Conservation (phyloP, 2,329 filamentous ascomycete species). For the Microcyclospora pomicola region DNA sequence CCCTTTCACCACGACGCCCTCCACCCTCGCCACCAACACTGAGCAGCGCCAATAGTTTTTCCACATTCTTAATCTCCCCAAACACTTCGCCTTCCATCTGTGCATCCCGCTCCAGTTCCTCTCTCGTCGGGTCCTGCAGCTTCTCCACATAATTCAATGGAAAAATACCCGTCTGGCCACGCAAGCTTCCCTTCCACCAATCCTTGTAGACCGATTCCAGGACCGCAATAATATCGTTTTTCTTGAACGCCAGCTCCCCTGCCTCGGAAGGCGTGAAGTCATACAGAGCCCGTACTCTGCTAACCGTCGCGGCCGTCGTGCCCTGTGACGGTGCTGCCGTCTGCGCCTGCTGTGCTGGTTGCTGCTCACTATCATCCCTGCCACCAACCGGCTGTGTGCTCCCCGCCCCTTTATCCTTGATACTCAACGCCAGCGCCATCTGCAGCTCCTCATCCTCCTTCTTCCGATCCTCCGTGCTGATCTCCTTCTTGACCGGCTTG, state of each 20-base stretch:
- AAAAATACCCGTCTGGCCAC: conserved; percentile 94
- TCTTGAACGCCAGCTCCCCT: conserved; percentile 89
- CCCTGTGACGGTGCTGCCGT: conserved; percentile 39
- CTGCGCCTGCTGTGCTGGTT: conserved; percentile 20
- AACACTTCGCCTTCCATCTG: conserved; percentile 83
- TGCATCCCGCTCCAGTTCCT: conserved; percentile 87
- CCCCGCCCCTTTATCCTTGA: conserved; percentile 61
- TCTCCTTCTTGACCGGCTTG: conserved; percentile 81
- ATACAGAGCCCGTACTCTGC: conserved; percentile 80
- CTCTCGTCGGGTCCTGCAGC: conserved; percentile 80
- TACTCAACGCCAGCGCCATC: conserved; percentile 82
- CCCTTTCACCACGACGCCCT: conserved; percentile 56
- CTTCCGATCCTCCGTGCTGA: conserved; percentile 77
- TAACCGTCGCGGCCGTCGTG: conserved; percentile 91
- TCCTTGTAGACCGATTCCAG: conserved; percentile 97
- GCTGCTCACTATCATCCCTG: conserved; percentile 10
- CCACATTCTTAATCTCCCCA: conserved; percentile 62
- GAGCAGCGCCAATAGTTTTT: conserved; percentile 72
- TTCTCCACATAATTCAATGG: conserved; percentile 98
- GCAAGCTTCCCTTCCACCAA: conserved; percentile 95
- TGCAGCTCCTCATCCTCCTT: conserved; percentile 97
- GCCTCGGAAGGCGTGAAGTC: conserved; percentile 91
- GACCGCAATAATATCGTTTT: conserved; percentile 93
- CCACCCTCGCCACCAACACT: conserved; percentile 53
- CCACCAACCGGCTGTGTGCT: conserved; percentile 15